Evolutionary conservation across 768 basidiomycete genomes (phyloP), one percentile per base, ranked within the genome.

Genomic region (Termitomyces sp.): DNA sequence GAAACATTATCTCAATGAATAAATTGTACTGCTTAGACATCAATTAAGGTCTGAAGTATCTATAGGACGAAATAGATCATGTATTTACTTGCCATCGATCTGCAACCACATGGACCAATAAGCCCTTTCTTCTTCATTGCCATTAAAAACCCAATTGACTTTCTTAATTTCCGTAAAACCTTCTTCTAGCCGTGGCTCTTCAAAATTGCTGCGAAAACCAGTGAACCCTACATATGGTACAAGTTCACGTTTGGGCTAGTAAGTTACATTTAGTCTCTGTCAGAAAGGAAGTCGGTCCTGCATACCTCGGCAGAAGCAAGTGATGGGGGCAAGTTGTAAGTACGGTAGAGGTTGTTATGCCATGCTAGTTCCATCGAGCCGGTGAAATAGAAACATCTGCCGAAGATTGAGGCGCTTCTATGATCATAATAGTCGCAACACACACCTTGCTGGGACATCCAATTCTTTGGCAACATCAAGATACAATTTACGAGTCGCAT

Each of bases 321-420:
- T 1, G 78, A 77, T 2, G 81, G 70, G 0, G 86, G 84, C 36
- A 82, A 74, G 62, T 82, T 83, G 65, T 78, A 91, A 42, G 92
- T 86, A 36, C 96, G 85, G 70, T 96, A 97, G 8, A 95, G 73
- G 68, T 96, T 96, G 71, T 98, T 97, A 73, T 98, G 96, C 88
- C 87, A 91, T 2, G 92, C 92, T 7, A 96, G 80, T 50, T 94
- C 90, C n/a, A 85, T 66, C 9, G 89, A 83, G 48, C 87, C 90
- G 9, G 84, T 78, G 67, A 97, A 96, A 32, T 82, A 65, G 70
- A 96, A 84, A 69, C 92, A 91, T 58, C 92, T 91, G 20, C 49
- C 31, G 53, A 29, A 3, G 14, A 8, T 47, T 49, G 11, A 49
- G 53, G 31, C 8, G 1, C 37, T 3, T 37, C 8, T 52, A n/a